Evolutionary conservation across 768 basidiomycete genomes (phyloP).

Genomic region (Sporobolomyces pararoseus): DNA sequence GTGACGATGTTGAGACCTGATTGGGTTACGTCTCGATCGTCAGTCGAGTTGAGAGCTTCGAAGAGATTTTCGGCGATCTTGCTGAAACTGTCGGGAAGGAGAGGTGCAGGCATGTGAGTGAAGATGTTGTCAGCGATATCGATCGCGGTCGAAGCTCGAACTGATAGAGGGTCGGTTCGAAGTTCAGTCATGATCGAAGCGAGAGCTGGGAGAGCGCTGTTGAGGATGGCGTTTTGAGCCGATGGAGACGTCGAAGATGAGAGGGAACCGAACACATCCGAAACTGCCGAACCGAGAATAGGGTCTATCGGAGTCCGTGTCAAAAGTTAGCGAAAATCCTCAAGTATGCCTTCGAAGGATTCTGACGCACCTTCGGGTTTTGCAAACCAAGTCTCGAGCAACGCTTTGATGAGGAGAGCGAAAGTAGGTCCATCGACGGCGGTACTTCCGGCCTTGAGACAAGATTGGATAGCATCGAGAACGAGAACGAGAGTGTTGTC

Average conservation of each 20-base stretch:
- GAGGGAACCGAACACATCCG: constrained; percentile 71
- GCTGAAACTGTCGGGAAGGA: constrained; percentile 69
- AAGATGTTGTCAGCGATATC: constrained; percentile 73
- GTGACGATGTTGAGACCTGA: constrained; percentile 77
- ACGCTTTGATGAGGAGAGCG: constrained; percentile 62
- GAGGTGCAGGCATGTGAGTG: constrained; percentile 58
- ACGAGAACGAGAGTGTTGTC: constrained; percentile 87
- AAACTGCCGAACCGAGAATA: constrained; percentile 76
- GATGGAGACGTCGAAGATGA: constrained; percentile 60
- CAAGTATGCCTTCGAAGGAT: not conserved
- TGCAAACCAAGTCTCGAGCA: constrained; percentile 77
- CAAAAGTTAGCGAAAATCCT: not conserved
- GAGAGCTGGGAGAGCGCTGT: constrained; percentile 68
- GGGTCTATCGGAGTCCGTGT: constrained; percentile 60
- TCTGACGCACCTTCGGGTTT: constrained; percentile 68
- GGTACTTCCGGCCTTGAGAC: constrained; percentile 68
- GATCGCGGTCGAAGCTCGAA: constrained; percentile 69
- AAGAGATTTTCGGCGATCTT: constrained; percentile 72
- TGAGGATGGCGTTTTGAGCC: constrained; percentile 69
- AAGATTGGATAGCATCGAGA: constrained; percentile 75
- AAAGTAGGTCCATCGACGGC: constrained; percentile 53
- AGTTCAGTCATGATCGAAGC: constrained; percentile 51
- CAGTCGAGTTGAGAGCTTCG: constrained; percentile 62
- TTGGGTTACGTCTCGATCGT: constrained; percentile 72
- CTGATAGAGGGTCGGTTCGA: constrained; percentile 61